phyloP scores from a whole-genome alignment of 176 grass and related monocot genomes.

The Carex pumila region DNA sequence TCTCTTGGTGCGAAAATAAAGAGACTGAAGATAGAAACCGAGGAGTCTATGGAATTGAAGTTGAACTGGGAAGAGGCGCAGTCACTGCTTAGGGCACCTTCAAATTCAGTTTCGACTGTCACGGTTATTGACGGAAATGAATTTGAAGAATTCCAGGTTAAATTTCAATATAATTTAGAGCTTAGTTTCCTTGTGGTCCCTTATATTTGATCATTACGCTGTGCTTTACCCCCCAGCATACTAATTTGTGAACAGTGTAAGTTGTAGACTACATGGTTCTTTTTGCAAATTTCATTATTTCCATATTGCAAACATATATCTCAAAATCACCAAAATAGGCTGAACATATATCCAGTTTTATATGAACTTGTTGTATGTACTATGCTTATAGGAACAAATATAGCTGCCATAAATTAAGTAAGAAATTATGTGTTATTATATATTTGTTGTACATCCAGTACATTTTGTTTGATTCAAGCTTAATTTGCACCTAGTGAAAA shows the following conservation, averaged over 20 bases:
- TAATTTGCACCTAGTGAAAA: background rate
- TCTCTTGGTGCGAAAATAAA: slow-evolving; percentile 73
- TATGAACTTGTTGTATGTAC: background rate
- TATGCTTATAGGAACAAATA: background rate
- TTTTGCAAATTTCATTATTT: background rate
- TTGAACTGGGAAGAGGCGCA: slow-evolving; percentile 99
- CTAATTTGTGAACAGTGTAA: background rate
- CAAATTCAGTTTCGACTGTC: slow-evolving; percentile 52
- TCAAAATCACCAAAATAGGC: background rate
- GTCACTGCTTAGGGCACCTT: slow-evolving; percentile 76
- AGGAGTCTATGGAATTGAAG: slow-evolving; percentile 97
- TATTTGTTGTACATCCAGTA: background rate
- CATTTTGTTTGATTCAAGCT: background rate
- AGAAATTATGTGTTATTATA: background rate
- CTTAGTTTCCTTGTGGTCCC: background rate
- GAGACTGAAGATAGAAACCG: slow-evolving; percentile 76
- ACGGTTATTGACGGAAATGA: slow-evolving; percentile 77
- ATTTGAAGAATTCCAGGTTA: slow-evolving; percentile 97
- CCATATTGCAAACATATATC: background rate
- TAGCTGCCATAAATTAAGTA: background rate
- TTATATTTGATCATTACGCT: background rate
- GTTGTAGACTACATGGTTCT: background rate
- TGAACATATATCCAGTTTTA: background rate
- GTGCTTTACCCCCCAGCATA: background rate
- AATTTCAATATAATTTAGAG: background rate